Evolutionary conservation across 1,139 yeast genomes (phyloP).

Genomic region (Pichia sp.): DNA sequence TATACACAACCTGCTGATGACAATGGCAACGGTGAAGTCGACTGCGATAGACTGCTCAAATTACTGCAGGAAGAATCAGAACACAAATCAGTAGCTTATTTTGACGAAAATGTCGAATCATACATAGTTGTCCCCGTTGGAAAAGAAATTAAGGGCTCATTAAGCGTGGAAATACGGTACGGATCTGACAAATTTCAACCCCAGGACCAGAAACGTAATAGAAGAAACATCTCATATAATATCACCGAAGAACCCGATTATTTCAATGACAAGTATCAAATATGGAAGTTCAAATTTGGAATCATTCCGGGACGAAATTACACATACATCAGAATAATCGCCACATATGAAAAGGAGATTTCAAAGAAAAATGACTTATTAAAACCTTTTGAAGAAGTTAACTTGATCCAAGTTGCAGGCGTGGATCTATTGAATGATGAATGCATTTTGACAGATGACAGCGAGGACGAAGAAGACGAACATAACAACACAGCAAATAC

Average conservation of each 20-base stretch:
- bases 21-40: not conserved
- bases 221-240: not conserved
- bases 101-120: slow-evolving; percentile 24
- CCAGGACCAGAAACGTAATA: not conserved
- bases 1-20: no score
- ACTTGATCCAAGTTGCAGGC: slow-evolving; percentile 16
- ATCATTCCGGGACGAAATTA: slow-evolving; percentile 22
- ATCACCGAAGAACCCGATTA: slow-evolving; percentile 5
- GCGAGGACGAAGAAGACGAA: slow-evolving; percentile 1
- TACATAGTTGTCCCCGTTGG: slow-evolving; percentile 17
- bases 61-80: not conserved
- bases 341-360: slow-evolving; percentile 21
- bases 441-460: not conserved
- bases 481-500: not conserved
- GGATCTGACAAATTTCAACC: not conserved
- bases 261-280: slow-evolving; percentile 1
- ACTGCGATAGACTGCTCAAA: not conserved
- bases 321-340: slow-evolving; percentile 24
- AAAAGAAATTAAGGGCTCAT: slow-evolving; percentile 7
- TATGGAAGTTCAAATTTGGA: slow-evolving; percentile 18
- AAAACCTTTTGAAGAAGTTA: slow-evolving; percentile 17
- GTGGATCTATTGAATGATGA: slow-evolving; percentile 8
- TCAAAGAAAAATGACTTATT: slow-evolving; percentile 9
- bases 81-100: slow-evolving; percentile 19
- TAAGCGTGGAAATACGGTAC: slow-evolving; percentile 19